A percentile compares a stretch with the other conserved stretches of the same genome.
Evolutionary conservation across 768 basidiomycete genomes (phyloP).

Genomic region (Dentipellis fragilis): DNA sequence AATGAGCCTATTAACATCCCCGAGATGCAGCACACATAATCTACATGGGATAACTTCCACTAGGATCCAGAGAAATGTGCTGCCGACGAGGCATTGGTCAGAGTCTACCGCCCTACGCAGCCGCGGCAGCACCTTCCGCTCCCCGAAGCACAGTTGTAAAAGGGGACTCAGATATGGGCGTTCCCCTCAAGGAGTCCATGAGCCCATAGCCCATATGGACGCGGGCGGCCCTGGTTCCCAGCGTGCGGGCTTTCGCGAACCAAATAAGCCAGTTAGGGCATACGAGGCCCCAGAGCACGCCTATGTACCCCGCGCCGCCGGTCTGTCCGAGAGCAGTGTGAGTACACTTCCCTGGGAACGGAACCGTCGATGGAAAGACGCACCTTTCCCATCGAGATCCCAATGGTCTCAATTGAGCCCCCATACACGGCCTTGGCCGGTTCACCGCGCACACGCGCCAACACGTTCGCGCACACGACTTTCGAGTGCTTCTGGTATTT

Average conservation of each 20-base stretch:
- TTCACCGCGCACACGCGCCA: conserved; percentile 30
- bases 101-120: too few species aligned
- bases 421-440: conserved; percentile 31
- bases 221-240: background rate
- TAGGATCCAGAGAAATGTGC: too few species aligned
- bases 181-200: background rate
- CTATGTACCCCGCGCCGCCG: background rate
- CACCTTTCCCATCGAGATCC: conserved; percentile 12
- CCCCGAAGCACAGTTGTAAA: too few species aligned
- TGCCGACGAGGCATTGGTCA: too few species aligned
- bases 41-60: too few species aligned
- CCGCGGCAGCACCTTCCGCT: too few species aligned
- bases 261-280: background rate
- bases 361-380: background rate
- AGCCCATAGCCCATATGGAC: background rate
- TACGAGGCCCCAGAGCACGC: background rate
- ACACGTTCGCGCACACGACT: conserved; percentile 38
- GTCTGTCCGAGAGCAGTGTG: background rate
- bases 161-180: too few species aligned
- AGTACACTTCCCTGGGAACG: background rate
- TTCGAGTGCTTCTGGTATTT: conserved; percentile 35
- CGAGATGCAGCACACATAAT: too few species aligned
- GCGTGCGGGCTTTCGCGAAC: background rate
- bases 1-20: too few species aligned
- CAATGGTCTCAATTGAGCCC: conserved; percentile 38